Evolutionary conservation across 2,329 filamentous ascomycete genomes (phyloP).

Genomic region (Graphilbum sp.): DNA sequence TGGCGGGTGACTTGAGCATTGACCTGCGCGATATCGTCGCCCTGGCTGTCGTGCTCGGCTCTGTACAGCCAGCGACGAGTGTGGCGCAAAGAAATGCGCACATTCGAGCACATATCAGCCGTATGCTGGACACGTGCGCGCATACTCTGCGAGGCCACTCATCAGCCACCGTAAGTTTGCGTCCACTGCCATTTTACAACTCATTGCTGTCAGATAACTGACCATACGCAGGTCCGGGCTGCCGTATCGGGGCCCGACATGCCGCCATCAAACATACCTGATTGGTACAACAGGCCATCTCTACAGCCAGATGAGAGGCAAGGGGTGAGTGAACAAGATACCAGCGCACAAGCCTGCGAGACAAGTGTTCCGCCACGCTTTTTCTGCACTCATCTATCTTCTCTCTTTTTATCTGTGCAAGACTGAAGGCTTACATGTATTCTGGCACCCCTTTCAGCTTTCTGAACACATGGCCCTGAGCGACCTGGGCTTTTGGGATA

Average conservation of each 20-base stretch:
- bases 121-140: conserved; percentile 9
- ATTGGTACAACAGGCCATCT: neutral
- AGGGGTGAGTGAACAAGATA: neutral
- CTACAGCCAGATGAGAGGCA: neutral
- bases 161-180: conserved; percentile 4
- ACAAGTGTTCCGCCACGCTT: too few relatives aligned
- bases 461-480: neutral
- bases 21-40: conserved; percentile 11
- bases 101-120: conserved; percentile 8
- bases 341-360: too few relatives aligned
- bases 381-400: too few relatives aligned
- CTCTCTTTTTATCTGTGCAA: too few relatives aligned
- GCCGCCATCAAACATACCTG: neutral
- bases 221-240: neutral
- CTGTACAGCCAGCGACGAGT: conserved; percentile 9
- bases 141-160: conserved; percentile 5
- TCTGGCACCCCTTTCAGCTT: too few relatives aligned
- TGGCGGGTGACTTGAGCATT: conserved; percentile 9
- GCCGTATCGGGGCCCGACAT: neutral
- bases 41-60: conserved; percentile 10
- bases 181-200: too few relatives aligned
- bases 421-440: neutral
- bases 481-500: neutral
- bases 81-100: conserved; percentile 7
- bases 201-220: too few relatives aligned